Evolutionary conservation across 306 rosid species (phyloP).

Genomic region (Potentilla sterilis): DNA sequence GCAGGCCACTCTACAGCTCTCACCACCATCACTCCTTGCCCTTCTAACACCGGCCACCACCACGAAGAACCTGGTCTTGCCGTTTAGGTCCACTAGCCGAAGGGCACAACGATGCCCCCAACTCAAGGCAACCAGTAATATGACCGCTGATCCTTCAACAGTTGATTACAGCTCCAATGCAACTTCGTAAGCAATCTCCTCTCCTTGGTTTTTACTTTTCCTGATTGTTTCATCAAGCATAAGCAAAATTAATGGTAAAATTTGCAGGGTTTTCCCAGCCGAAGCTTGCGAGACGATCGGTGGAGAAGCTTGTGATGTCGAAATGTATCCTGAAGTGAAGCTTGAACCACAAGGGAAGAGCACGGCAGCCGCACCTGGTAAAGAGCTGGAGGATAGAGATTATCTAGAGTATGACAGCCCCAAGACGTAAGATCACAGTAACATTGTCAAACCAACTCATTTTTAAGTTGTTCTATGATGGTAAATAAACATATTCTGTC

Average conservation of each 20-base stretch:
- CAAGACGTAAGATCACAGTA: conserved; percentile 37
- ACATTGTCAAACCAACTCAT: neutral
- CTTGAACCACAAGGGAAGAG: conserved; percentile 26
- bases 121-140: conserved; percentile 22
- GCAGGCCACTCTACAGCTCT: conserved; percentile 31
- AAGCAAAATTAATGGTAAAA: neutral
- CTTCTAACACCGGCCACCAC: conserved; percentile 11
- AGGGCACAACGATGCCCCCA: conserved; percentile 20
- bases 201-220: neutral
- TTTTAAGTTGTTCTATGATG: neutral
- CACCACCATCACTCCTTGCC: conserved; percentile 19
- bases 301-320: conserved; percentile 46
- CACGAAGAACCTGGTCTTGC: conserved; percentile 27
- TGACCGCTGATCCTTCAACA: conserved; percentile 19
- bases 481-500: neutral
- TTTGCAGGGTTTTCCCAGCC: conserved; percentile 41
- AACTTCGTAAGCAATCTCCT: conserved; percentile 29
- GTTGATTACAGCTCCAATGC: conserved; percentile 38
- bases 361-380: neutral
- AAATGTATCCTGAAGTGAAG: conserved; percentile 51
- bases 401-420: conserved; percentile 40
- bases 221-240: neutral
- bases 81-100: conserved; percentile 13
- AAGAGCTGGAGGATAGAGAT: conserved; percentile 38
- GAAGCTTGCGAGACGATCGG: conserved; percentile 51